phyloP scores from a whole-genome alignment of 2,329 filamentous ascomycete genomes.

The Didymella pinodella region DNA sequence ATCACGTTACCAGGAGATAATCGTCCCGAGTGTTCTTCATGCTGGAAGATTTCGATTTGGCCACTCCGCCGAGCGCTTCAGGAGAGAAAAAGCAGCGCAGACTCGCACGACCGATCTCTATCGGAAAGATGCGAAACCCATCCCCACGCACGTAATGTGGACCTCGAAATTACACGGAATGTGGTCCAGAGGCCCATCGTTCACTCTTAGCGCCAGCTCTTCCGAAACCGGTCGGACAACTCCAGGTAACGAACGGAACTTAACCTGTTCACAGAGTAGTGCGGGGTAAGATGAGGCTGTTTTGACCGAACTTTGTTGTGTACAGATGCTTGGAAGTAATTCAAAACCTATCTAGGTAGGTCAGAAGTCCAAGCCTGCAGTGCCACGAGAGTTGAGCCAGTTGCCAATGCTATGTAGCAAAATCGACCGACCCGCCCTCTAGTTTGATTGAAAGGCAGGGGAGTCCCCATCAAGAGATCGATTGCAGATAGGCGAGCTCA shows the following conservation, averaged over 20 bases:
- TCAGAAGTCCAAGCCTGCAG: slow-evolving; percentile 4
- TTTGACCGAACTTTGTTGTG: not conserved
- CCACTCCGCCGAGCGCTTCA: not conserved
- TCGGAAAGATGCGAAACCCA: slow-evolving; percentile 7
- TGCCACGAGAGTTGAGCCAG: slow-evolving; percentile 1
- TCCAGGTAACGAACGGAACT: slow-evolving; percentile 9
- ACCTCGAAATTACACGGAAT: slow-evolving; percentile 7
- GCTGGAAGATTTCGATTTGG: not conserved
- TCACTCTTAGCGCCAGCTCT: slow-evolving; percentile 6
- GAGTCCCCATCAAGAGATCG: slow-evolving; percentile 7
- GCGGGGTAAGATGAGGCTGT: slow-evolving; percentile 8
- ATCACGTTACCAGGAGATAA: not conserved
- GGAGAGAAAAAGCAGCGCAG: slow-evolving; percentile 6
- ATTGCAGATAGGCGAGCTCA: slow-evolving; percentile 19
- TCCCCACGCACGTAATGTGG: slow-evolving; percentile 5
- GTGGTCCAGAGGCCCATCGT: slow-evolving; percentile 12
- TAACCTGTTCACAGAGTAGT: not conserved
- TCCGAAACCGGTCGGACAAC: not conserved
- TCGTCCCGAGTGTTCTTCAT: not conserved
- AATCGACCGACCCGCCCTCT: slow-evolving; percentile 4
- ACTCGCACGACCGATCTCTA: not conserved
- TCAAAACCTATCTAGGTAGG: not conserved
- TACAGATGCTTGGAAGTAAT: slow-evolving; percentile 2
- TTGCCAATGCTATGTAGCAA: not conserved
- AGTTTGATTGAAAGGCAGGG: slow-evolving; percentile 15